Conservation (phyloP, 2,329 filamentous ascomycete genomes). For the Pseudomassariella vexata region DNA sequence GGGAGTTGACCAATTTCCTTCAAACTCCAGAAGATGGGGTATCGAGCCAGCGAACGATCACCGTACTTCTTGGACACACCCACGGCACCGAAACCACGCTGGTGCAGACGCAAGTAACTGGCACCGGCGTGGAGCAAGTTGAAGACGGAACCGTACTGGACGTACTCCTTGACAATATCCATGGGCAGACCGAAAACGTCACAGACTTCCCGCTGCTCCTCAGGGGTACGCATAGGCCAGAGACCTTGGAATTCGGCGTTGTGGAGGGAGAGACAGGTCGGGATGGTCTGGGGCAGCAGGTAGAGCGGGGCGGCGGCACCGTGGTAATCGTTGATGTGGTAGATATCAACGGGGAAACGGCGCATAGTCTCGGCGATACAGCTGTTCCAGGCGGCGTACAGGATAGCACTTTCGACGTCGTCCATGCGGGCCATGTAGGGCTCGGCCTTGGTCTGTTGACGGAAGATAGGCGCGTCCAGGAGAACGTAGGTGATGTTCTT, state of each 20-base stretch:
- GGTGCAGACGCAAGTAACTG: constrained; percentile 61
- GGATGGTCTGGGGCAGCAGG: constrained; percentile 55
- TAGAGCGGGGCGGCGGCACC: constrained; percentile 59
- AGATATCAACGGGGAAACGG: constrained; percentile 58
- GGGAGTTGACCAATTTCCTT: constrained; percentile 57
- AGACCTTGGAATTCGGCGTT: constrained; percentile 66
- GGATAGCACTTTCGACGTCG: constrained; percentile 61
- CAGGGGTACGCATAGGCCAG: constrained; percentile 59
- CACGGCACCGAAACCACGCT: constrained; percentile 62
- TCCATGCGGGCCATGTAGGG: constrained; percentile 67
- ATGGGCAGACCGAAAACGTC: constrained; percentile 56
- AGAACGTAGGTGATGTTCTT: constrained; percentile 65
- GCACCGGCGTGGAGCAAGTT: constrained; percentile 63
- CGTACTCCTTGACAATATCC: constrained; percentile 52
- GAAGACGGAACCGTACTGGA: constrained; percentile 65
- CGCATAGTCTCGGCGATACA: constrained; percentile 60
- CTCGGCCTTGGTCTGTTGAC: constrained; percentile 55
- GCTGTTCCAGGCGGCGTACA: constrained; percentile 66
- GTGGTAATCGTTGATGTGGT: constrained; percentile 63
- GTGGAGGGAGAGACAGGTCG: constrained; percentile 58
- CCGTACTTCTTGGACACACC: constrained; percentile 65
- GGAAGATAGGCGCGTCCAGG: constrained; percentile 61
- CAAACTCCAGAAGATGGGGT: constrained; percentile 65
- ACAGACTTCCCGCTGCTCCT: constrained; percentile 58
- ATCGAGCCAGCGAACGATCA: constrained; percentile 60